Base-by-base conservation (phyloP, 1,284 basidiomycete genomes). In the Ganoderma resinaceum region DNA sequence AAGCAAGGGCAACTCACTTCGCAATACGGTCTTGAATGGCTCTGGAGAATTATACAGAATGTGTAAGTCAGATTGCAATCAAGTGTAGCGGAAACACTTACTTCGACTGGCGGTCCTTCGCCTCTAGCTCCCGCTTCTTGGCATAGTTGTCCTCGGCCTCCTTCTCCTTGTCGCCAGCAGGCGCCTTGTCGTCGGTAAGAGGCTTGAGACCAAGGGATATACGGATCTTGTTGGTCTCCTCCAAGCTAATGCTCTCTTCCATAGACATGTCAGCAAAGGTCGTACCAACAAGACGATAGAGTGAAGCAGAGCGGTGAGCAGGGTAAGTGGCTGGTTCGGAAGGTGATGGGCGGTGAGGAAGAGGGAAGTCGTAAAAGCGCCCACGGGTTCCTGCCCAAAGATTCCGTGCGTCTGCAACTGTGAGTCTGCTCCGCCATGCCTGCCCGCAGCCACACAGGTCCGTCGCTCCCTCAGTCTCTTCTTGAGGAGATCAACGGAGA, bases 221-320 rank as follows among this genome's bases (percentile, higher is more conserved):
- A 83, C 98, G 95, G 79, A 98, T 95, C 82, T 94, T 96, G 87
- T 99, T 99, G 65, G 97, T 98, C 87, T 99, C 98, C 79, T 98
- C 97, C 78, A 99, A 89, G 74, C 94, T 92, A 79, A 98, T 92
- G 78, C 93, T 92, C 81, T 96, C 92, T 82, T 93, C 92, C 90
- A 93, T 90, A 23, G 89, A 87, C 86, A 89, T 91, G 68, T 61
- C 80, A 80, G 43, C 38, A 12, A 59, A 9, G 57, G 26, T 60
- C 40, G 38, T 33, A 55, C 40, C 18, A 29, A 38, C 23, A 59
- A 40, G 58, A 52, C 23, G 57, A n/a, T 31, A 31, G 60, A 57
- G n/a, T 23, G 38, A 66, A 65, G 57, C 57, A 38, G 43, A 31
- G 52, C 23, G 23, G 23, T 23, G 46, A 23, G 46, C 26, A 8